A percentile compares a stretch with the other conserved stretches of the same genome.
Conservation (phyloP, 352 stramenopile genomes). For the Phytophthora ramorum region DNA sequence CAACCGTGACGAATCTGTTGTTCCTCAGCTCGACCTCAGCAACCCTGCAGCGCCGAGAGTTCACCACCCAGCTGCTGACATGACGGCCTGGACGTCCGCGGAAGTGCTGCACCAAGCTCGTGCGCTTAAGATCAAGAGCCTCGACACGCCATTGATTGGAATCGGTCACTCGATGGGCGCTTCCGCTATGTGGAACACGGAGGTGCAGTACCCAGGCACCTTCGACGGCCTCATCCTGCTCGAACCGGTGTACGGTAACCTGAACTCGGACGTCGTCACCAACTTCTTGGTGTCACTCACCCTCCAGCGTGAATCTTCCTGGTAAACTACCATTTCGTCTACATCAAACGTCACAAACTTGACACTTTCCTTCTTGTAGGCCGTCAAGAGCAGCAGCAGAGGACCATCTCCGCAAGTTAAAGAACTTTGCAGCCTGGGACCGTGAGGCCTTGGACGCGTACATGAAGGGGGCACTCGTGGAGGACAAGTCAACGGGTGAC, state of each 20-base stretch:
- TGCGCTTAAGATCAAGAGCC: slow-evolving; percentile 13
- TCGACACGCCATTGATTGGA: slow-evolving; percentile 44
- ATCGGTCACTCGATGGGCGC: slow-evolving; percentile 62
- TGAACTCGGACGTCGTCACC: slow-evolving; percentile 17
- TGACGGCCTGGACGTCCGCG: slow-evolving; percentile 27
- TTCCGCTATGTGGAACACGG: slow-evolving; percentile 44
- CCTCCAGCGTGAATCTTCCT: slow-evolving; percentile 39
- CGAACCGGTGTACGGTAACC: slow-evolving; percentile 41
- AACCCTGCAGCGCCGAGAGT: slow-evolving; percentile 40
- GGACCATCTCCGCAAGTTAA: slow-evolving; percentile 36
- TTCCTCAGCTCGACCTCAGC: slow-evolving; percentile 31
- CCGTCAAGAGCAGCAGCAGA: slow-evolving; percentile 29
- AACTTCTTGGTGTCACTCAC: slow-evolving; percentile 52
- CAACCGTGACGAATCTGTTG: slow-evolving; percentile 48
- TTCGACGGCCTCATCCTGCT: slow-evolving; percentile 60
- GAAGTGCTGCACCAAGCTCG: slow-evolving; percentile 41
- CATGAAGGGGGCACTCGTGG: slow-evolving; percentile 35
- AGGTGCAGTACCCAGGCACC: slow-evolving; percentile 46
- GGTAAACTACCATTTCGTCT: slow-evolving; percentile 6
- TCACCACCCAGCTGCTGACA: slow-evolving; percentile 33
- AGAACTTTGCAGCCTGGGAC: slow-evolving; percentile 54
- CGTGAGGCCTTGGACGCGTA: slow-evolving; percentile 43
- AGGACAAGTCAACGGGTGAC: slow-evolving; percentile 19
- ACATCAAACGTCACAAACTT: no score
- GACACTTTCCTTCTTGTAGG: slow-evolving; percentile 20